Base-by-base conservation (phyloP, 345 rosid genomes). In the Ricinus communis region DNA sequence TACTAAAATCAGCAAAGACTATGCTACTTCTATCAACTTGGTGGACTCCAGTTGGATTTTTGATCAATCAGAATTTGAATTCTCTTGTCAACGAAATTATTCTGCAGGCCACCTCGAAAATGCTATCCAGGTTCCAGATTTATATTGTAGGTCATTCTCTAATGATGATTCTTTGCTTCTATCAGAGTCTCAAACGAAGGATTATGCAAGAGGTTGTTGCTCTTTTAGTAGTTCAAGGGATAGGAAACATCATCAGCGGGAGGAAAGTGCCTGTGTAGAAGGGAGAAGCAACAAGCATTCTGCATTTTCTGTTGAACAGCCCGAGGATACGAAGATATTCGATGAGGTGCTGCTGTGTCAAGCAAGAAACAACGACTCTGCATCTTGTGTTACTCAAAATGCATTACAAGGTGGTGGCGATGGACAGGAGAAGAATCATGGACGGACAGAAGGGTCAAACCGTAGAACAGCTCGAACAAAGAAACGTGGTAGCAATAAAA, bases 211-310 rank as follows among this genome's bases (percentile, higher is more conserved):
- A 2, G 24, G 13, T 12, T 46, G 13, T 12, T 46, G 15, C 65
- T 54, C 55, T 15, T 58, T 15, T 0, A 61, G 62, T 40, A 41
- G 80, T 25, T 81, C 67, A 1, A 78, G 82, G 49, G 88, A 87
- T 24, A 85, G 72, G 77, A 84, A 83, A 75, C 83, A 81, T 69
- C 82, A 68, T 40, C 77, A 71, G 55, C 73, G 79, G 0, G 78
- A 68, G 28, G 69, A 24, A 54, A 33, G 67, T 70, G 79, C 8
- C 8, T 33, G 18, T 53, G 45, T 54, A 45, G 86, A 76, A 68
- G 81, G 64, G 45, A 88, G 89, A 70, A 85, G 83, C 67, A 79
- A 69, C 72, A 88, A 85, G 76, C 93, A 85, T 41, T 77, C 77
- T n/a, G 83, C 85, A 8, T 33, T 79, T 64, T 82, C 65, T 66